phyloP scores from a whole-genome alignment of 495 filamentous ascomycete species.

The Pseudevernia furfuracea region DNA sequence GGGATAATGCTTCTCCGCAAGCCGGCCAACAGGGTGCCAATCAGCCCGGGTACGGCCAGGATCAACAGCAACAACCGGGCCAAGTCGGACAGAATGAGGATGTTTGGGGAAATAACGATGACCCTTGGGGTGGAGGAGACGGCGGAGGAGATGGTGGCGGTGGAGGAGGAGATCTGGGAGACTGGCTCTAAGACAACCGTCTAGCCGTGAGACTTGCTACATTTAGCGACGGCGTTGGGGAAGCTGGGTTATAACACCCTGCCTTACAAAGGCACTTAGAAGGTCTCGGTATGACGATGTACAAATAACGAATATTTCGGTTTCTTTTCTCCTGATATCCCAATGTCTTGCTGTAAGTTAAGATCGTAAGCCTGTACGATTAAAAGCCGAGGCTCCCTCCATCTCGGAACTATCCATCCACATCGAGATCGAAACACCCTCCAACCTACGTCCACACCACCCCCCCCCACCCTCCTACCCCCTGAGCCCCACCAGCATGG shows the following conservation, averaged over 20 bases:
- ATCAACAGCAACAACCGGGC: background rate
- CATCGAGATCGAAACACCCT: background rate
- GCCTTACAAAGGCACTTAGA: background rate
- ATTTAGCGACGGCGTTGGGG: conserved; percentile 3
- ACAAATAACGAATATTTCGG: background rate
- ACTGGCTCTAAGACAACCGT: background rate
- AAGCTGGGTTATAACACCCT: background rate
- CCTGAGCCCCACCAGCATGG: conserved; percentile 25
- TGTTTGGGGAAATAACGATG: conserved; percentile 32
- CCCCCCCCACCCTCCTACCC: background rate
- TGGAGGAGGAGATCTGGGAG: conserved; percentile 21
- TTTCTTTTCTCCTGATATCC: background rate
- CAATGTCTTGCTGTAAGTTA: background rate
- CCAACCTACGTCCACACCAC: background rate
- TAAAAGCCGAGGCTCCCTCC: background rate
- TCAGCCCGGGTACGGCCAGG: conserved; percentile 1
- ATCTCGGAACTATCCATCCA: background rate
- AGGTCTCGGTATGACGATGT: background rate
- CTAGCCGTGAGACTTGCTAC: background rate
- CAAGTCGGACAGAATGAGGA: conserved; percentile 29
- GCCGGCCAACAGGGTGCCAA: background rate
- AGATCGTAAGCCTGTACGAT: background rate
- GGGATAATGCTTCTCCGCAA: conserved; percentile 10
- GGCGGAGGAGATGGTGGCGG: conserved; percentile 29
- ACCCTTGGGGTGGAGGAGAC: conserved; percentile 33